Evolutionary conservation across 257 asterid species (phyloP), one percentile per base, ranked within the genome.

Genomic region (Thymus quinquecostatus): DNA sequence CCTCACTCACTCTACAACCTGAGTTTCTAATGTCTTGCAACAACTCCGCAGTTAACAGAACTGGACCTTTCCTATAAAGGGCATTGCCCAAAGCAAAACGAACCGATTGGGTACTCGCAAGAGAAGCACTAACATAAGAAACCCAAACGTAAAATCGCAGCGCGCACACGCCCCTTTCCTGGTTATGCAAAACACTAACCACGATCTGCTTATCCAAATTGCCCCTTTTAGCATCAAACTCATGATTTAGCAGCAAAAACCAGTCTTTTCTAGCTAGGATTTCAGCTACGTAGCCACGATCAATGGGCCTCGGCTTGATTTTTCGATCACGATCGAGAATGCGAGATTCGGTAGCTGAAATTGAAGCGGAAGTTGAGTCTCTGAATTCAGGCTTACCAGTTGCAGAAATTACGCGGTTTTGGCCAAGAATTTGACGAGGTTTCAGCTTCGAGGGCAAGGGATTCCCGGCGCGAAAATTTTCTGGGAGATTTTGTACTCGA

Each of bases 71-170:
- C 74, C 96, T 79, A 61, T 63, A 82, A 28, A 94, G 83, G 45
- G 74, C 84, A 77, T 85, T 84, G 76, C 90, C 82, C 53, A 94
- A 78, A 67, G 89, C 93, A 45, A 74, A 75, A 6, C 82, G 83
- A 73, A 94, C 63, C 0, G 83, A 60, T 71, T 82, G 87, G 78
- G 82, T 81, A 80, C 83, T 89, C 0, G 85, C 89, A 28, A 85
- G 86, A n/a, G 56, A 71, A 65, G 86, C 68, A 58, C 50, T 68
- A 11, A 83, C 57, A 75, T 80, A 78, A 48, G 77, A 76, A 79
- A 84, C 74, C 98, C 98, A 91, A 63, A 84, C 78, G 70, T 84
- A 94, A 74, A 94, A 87, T 75, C 97, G 83, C 82, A 91, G 75
- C 57, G 80, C 69, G 70, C 71, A 81, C 53, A 91, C 40, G 65